phyloP scores from a whole-genome alignment of 2,329 filamentous ascomycete genomes.

The Anisogramma anomala region DNA sequence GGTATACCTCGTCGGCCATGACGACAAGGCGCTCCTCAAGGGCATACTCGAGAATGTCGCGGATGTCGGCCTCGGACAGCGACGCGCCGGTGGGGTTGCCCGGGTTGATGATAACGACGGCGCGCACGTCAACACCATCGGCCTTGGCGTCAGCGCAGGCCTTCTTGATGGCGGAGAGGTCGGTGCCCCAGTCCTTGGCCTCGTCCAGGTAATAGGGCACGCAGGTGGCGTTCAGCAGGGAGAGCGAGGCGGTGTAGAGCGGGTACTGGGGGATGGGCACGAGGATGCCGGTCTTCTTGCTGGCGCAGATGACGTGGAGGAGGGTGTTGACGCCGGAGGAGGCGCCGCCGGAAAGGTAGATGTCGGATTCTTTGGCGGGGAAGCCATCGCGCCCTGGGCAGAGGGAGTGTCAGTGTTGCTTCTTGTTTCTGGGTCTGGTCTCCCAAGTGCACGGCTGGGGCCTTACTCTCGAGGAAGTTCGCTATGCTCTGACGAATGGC shows the following conservation, averaged over 20 bases:
- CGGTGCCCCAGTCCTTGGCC: conserved; percentile 74
- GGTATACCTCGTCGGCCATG: conserved; percentile 96
- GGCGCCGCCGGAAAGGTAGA: conserved; percentile 86
- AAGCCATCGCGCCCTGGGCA: conserved; percentile 69
- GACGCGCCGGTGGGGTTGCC: conserved; percentile 94
- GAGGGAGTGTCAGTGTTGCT: conserved; percentile 1
- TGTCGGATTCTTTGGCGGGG: conserved; percentile 64
- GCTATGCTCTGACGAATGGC: conserved; percentile 83
- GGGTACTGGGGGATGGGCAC: conserved; percentile 97
- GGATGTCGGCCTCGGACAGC: conserved; percentile 66
- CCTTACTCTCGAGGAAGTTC: conserved; percentile 76
- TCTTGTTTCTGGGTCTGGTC: not conserved
- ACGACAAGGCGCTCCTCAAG: conserved; percentile 76
- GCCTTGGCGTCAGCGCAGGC: conserved; percentile 63
- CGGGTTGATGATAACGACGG: conserved; percentile 95
- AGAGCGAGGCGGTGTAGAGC: conserved; percentile 86
- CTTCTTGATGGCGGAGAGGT: conserved; percentile 63
- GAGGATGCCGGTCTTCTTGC: conserved; percentile 67
- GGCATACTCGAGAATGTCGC: conserved; percentile 76
- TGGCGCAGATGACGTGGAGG: conserved; percentile 75
- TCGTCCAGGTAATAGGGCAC: conserved; percentile 95
- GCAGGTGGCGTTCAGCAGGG: conserved; percentile 71
- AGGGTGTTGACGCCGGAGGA: conserved; percentile 92
- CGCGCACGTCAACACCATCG: conserved; percentile 75
- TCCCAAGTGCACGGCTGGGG: no score